phyloP scores from a whole-genome alignment of 225 moss, liverwort and hornwort genomes.

The Rhytidiadelphus loreus region DNA sequence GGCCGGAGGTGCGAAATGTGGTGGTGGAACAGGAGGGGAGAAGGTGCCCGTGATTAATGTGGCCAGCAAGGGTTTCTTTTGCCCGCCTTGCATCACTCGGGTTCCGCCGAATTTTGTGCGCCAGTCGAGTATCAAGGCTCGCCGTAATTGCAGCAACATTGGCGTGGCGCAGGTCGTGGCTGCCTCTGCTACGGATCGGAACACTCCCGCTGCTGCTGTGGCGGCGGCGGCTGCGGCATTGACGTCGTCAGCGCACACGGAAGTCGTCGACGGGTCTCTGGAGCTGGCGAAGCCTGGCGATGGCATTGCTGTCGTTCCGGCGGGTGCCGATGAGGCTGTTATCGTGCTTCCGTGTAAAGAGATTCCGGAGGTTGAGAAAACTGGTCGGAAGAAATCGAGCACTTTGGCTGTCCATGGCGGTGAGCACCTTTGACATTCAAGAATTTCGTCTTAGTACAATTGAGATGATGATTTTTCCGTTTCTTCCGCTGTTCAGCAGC shows the following conservation, averaged over 20 bases:
- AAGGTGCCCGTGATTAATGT: constrained; percentile 8
- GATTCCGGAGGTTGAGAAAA: neutral
- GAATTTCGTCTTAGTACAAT: neutral
- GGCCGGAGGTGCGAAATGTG: constrained; percentile 59
- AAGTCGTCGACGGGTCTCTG: constrained; percentile 19
- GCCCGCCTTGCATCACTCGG: constrained; percentile 59
- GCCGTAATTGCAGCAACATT: constrained; percentile 99
- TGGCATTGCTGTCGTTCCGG: neutral
- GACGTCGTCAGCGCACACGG: constrained; percentile 14
- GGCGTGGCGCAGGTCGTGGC: constrained; percentile 98
- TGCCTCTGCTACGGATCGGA: constrained; percentile 86
- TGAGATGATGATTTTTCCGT: neutral
- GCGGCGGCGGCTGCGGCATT: constrained; percentile 41
- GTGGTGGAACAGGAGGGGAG: constrained; percentile 8
- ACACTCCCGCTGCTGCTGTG: constrained; percentile 26
- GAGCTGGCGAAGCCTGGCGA: constrained; percentile 13
- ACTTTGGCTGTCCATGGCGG: constrained; percentile 91
- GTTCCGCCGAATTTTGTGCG: constrained; percentile 92
- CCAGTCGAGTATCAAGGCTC: constrained; percentile 89
- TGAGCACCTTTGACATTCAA: constrained; percentile 7
- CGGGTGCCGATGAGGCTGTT: neutral
- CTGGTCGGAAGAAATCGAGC: constrained; percentile 30
- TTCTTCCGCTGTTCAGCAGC: neutral
- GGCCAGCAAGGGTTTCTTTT: constrained; percentile 42
- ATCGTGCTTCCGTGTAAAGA: neutral